These are phyloP conservation scores for Pilaira anomala DNA, from an alignment of 192 early-diverging fungal species.

Conservation along the genomic window DNA sequence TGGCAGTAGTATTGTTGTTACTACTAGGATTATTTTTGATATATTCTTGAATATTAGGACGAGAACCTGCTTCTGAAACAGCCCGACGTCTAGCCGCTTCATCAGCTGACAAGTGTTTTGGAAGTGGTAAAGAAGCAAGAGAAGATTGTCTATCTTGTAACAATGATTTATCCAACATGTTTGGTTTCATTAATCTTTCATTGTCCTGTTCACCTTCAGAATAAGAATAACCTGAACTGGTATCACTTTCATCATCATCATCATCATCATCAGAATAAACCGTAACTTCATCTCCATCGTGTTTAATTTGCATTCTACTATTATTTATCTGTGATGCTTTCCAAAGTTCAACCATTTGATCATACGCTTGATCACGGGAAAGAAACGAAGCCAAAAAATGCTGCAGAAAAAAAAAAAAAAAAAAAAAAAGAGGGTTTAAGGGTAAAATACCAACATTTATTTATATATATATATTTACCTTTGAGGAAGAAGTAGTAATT, in stretches of 20 bases:
- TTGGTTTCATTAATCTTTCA: neutral
- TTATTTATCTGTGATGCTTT: constrained; percentile 14
- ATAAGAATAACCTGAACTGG: constrained; percentile 3
- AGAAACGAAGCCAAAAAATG: constrained; percentile 87
- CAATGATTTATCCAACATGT: neutral
- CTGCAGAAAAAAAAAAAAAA: too few species aligned
- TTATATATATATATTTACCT: constrained; percentile 19
- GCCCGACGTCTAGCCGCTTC: constrained; percentile 26
- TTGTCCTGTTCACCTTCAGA: constrained; percentile 12
- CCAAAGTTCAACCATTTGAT: constrained; percentile 71
- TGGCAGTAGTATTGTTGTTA: neutral
- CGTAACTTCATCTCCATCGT: neutral
- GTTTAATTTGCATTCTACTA: neutral
- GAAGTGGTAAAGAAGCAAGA: constrained; percentile 27
- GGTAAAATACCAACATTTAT: neutral
- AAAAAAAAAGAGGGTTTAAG: neutral
- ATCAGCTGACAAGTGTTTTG: constrained; percentile 13
- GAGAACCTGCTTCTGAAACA: constrained; percentile 33
- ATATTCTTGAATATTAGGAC: constrained; percentile 16
- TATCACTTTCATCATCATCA: constrained; percentile 10
- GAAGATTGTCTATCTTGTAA: constrained; percentile 23
- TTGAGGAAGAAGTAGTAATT: constrained; percentile 66
- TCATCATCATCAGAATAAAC: neutral
- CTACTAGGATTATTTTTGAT: neutral
- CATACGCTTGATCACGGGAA: constrained; percentile 75